A percentile compares a stretch with the other conserved stretches of the same genome.
Conservation (phyloP, 2,329 filamentous ascomycete genomes). For the Cladophialophora immunda region DNA sequence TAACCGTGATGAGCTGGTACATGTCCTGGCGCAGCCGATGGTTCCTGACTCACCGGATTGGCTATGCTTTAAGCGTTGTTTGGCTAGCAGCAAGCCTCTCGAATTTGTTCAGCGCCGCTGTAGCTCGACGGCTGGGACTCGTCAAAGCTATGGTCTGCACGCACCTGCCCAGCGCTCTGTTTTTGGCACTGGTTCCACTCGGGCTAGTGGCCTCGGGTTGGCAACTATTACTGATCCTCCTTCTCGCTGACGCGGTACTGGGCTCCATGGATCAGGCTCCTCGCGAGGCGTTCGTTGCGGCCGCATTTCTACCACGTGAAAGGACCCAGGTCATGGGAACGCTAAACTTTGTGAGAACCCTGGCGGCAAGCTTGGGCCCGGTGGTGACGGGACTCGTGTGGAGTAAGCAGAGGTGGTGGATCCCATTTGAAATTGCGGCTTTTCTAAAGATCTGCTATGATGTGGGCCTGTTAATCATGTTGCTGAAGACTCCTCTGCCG, state of each 20-base stretch:
- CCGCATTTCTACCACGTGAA: constrained; percentile 69
- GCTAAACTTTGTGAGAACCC: constrained; percentile 74
- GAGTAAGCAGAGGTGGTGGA: constrained; percentile 64
- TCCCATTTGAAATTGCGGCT: constrained; percentile 71
- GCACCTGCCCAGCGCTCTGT: constrained; percentile 73
- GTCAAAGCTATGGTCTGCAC: constrained; percentile 78
- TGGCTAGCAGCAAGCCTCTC: constrained; percentile 59
- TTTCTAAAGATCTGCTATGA: constrained; percentile 69
- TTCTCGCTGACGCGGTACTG: constrained; percentile 68
- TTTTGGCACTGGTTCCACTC: constrained; percentile 69
- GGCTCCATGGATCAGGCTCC: constrained; percentile 77
- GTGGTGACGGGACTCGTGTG: constrained; percentile 71
- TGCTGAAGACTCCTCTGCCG: constrained; percentile 26
- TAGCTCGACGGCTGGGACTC: constrained; percentile 69
- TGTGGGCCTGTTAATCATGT: constrained; percentile 46
- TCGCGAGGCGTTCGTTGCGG: constrained; percentile 73
- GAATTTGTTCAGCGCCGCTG: constrained; percentile 64
- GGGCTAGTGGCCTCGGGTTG: constrained; percentile 63
- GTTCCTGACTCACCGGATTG: constrained; percentile 42
- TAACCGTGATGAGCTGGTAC: constrained; percentile 54
- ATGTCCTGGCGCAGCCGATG: constrained; percentile 12
- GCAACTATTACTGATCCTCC: constrained; percentile 65
- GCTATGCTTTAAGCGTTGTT: constrained; percentile 55
- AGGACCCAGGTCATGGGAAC: constrained; percentile 76
- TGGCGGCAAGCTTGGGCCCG: constrained; percentile 68